A percentile compares a stretch with the other conserved stretches of the same genome.
Evolutionary conservation across 2,329 filamentous ascomycete species (phyloP).

Genomic region (Pseudonectria foliicola): DNA sequence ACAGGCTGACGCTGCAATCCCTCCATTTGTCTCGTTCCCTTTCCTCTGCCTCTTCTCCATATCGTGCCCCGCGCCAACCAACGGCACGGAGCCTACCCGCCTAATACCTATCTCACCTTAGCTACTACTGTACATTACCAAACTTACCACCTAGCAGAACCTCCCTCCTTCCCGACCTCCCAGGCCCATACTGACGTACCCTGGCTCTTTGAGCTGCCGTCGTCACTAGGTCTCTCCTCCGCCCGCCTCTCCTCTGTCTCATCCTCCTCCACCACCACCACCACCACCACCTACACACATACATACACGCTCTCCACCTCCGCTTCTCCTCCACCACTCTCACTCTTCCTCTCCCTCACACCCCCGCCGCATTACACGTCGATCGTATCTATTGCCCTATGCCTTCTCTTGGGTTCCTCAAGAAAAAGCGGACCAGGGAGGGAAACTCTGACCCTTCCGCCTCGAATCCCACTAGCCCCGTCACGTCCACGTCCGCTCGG

Average conservation of each 20-base stretch:
- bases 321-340: constrained; percentile 1
- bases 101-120: no score
- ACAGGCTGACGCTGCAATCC: no score
- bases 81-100: no score
- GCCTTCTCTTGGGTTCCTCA: constrained; percentile 93
- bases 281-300: constrained; percentile 6
- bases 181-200: constrained; percentile 1
- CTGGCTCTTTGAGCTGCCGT: background rate
- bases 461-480: constrained; percentile 57
- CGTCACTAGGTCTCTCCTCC: constrained; percentile 6
- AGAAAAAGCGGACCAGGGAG: constrained; percentile 98
- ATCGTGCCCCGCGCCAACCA: no score
- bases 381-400: constrained; percentile 42
- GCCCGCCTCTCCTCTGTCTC: constrained; percentile 11
- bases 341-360: constrained; percentile 1
- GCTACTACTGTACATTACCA: no score
- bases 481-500: constrained; percentile 48
- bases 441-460: constrained; percentile 64
- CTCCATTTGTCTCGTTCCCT: no score
- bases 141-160: no score
- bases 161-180: constrained; percentile 3
- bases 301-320: constrained; percentile 1
- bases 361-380: background rate
- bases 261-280: constrained; percentile 13
- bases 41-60: no score